These are phyloP conservation scores for Neurospora sp. DNA, from an alignment of 495 filamentous ascomycete species.

Conservation along the genomic window DNA sequence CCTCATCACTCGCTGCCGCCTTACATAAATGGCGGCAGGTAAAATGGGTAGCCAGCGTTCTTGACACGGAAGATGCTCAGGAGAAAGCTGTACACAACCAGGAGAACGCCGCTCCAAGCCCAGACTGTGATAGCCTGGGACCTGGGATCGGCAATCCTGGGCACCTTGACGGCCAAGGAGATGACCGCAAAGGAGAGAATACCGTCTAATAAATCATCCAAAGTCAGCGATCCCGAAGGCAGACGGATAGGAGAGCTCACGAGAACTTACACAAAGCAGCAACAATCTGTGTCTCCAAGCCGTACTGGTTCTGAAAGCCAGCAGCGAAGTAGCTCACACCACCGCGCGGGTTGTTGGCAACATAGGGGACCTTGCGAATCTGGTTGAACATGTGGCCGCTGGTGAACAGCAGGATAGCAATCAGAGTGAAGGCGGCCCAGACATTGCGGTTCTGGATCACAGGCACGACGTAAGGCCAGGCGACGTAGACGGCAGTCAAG, in stretches of 20 bases:
- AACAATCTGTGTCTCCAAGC: slow-evolving; percentile 91
- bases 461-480: slow-evolving; percentile 78
- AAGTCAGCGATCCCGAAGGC: neutral
- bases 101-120: slow-evolving; percentile 68
- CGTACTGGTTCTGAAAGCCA: slow-evolving; percentile 92
- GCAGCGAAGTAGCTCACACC: slow-evolving; percentile 86
- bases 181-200: slow-evolving; percentile 88
- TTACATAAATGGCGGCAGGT: slow-evolving; percentile 73
- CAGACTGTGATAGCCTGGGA: slow-evolving; percentile 74
- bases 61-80: slow-evolving; percentile 89
- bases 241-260: neutral
- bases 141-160: slow-evolving; percentile 67
- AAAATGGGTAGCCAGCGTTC: slow-evolving; percentile 93
- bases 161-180: slow-evolving; percentile 80
- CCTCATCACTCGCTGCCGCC: neutral
- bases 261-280: slow-evolving; percentile 81
- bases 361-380: slow-evolving; percentile 94
- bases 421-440: slow-evolving; percentile 85
- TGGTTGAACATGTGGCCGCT: slow-evolving; percentile 99
- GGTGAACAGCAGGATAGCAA: slow-evolving; percentile 87
- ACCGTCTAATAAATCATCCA: slow-evolving; percentile 51
- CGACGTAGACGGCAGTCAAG: slow-evolving; percentile 57
- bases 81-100: slow-evolving; percentile 85
- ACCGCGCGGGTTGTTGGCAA: slow-evolving; percentile 73
- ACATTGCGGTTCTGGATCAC: slow-evolving; percentile 82